Base-by-base conservation (phyloP, 73 alveolate species). In the Paraurostyla sp. region DNA sequence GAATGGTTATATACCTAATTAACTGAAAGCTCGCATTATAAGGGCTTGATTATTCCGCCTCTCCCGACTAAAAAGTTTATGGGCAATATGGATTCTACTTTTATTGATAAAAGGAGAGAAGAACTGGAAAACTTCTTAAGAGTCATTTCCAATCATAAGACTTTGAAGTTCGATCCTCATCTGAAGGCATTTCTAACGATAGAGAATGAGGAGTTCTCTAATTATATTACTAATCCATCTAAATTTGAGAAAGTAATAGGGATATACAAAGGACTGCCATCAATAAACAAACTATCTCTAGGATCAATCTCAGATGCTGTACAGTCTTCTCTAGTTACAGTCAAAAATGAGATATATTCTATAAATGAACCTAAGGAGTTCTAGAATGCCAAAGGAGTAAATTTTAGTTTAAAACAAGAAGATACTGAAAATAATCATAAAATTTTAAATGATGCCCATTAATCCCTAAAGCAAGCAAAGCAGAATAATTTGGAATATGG, bases 1-100 rank as follows among this genome's bases (percentile, higher is more conserved):
- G 89, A 91, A 27, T 93, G 95, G 95, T 71, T 93, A 42, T 51
- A 91, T 85, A 29, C 52, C 20, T 57, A 27, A 60, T 48, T 93
- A 41, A 25, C 43, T 18, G 51, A 73, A 40, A 50, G 46, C 30
- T 91, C 76, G 41, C 56, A 57, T 6, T 87, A 86, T 54, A 93
- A 93, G 29, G 95, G 95, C 51, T 63, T 83, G 65, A 46, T 85
- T 13, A 33, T 91, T 29, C 85, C 95, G 43, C 52, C 90, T 38
- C 78, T 93, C 9, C 96, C 97, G 0, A 83, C 73, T 30, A 85
- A 85, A 75, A 68, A 68, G 42, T 27, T 30, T 0, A 27, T 85
- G 11, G 83, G 83, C 13, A 85, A 85, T 46, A 23, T 57, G 46
- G 89, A 85, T 48, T 11, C 15, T n/a, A 25, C 75, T 11, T 85